Conservation (phyloP, 2,329 filamentous ascomycete species). For the Metarhizium guizhouense region DNA sequence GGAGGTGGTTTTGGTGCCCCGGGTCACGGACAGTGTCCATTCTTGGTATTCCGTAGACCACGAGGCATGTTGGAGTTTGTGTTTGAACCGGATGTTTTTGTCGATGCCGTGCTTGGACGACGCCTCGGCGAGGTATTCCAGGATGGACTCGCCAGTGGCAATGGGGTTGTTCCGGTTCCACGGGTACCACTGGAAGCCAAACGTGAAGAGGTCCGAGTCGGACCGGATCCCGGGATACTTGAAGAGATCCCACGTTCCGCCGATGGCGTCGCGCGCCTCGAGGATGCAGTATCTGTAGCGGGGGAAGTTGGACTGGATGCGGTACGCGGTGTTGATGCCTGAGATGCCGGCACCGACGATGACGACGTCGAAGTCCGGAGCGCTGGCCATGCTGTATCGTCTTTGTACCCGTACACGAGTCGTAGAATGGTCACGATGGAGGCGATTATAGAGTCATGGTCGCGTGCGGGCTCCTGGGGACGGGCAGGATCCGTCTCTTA, state of each 20-base stretch:
- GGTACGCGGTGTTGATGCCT: conserved; percentile 67
- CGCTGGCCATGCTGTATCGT: not conserved
- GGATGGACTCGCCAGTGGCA: conserved; percentile 42
- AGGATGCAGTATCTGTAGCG: conserved; percentile 54
- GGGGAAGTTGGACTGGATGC: conserved; percentile 46
- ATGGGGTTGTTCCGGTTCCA: conserved; percentile 49
- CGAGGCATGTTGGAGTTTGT: conserved; percentile 38
- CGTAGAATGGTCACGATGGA: no score
- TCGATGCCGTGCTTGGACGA: conserved; percentile 42
- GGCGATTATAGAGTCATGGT: no score
- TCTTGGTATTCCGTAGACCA: conserved; percentile 45
- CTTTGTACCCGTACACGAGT: no score
- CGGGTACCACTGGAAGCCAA: conserved; percentile 62
- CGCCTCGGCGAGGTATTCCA: conserved; percentile 43
- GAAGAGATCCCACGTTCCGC: conserved; percentile 75
- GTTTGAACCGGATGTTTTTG: conserved; percentile 42
- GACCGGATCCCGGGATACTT: conserved; percentile 64
- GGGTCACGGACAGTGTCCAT: conserved; percentile 40
- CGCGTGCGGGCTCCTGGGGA: no score
- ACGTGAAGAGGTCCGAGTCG: conserved; percentile 53
- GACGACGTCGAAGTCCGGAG: conserved; percentile 38
- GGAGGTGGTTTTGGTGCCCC: conserved; percentile 18
- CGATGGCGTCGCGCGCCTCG: conserved; percentile 56
- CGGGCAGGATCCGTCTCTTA: no score
- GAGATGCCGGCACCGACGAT: conserved; percentile 68